These are phyloP conservation scores for Eucalyptus shirleyi DNA, from an alignment of 345 rosid species.

Conservation along the genomic window DNA sequence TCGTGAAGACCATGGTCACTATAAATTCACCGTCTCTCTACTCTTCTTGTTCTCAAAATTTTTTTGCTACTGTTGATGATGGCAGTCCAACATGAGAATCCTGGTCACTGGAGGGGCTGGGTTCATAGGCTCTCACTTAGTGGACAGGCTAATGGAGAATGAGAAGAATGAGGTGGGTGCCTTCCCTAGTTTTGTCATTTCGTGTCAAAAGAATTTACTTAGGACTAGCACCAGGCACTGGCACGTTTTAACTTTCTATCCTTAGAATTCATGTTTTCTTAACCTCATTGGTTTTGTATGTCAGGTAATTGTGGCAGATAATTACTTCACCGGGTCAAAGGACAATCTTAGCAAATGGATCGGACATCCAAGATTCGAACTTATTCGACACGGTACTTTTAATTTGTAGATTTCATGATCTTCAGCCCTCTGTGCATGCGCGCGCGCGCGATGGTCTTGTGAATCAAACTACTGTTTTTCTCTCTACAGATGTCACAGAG, in stretches of 20 bases:
- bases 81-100: conserved; percentile 90
- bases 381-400: conserved; percentile 76
- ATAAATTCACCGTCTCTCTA: not conserved
- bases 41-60: not conserved
- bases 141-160: conserved; percentile 86
- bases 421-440: not conserved
- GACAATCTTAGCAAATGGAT: conserved; percentile 86
- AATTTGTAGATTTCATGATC: not conserved
- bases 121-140: conserved; percentile 92
- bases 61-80: not conserved
- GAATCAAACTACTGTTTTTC: not conserved
- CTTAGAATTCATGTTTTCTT: not conserved
- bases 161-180: conserved; percentile 76
- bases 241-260: not conserved
- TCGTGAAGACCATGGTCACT: not conserved
- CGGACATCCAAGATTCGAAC: conserved; percentile 95
- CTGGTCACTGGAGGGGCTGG: conserved; percentile 97
- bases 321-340: conserved; percentile 88
- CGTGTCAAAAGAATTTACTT: not conserved
- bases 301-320: conserved; percentile 88
- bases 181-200: not conserved
- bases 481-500: conserved; percentile 66
- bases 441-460: not conserved
- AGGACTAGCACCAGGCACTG: not conserved
- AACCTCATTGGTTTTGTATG: not conserved